Conservation (phyloP, 768 basidiomycete species). For the Suillus discolor region DNA sequence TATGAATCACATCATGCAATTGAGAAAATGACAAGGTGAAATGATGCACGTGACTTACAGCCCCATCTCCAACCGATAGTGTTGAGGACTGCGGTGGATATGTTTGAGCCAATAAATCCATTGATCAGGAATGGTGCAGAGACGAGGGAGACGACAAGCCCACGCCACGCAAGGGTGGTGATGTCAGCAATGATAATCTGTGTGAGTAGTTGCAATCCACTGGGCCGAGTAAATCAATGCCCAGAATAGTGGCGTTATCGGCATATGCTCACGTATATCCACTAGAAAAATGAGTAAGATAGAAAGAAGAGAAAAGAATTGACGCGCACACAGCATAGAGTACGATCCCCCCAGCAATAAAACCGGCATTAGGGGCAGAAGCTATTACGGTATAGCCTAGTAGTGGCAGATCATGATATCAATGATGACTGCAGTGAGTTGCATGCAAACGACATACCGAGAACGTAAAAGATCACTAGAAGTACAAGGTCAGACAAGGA, state of each 20-base stretch:
- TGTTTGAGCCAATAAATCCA: slow-evolving; percentile 65
- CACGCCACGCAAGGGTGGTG: slow-evolving; percentile 59
- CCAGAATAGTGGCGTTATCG: slow-evolving; percentile 12
- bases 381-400: slow-evolving; percentile 57
- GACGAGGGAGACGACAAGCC: slow-evolving; percentile 48
- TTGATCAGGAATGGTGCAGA: slow-evolving; percentile 62
- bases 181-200: slow-evolving; percentile 67
- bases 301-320: neutral
- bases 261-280: slow-evolving; percentile 54
- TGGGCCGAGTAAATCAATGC: slow-evolving; percentile 19
- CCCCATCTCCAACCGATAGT: slow-evolving; percentile 70
- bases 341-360: slow-evolving; percentile 56
- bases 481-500: neutral
- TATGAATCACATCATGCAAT: slow-evolving; percentile 19
- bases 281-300: slow-evolving; percentile 38
- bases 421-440: neutral
- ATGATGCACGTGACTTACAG: slow-evolving; percentile 42
- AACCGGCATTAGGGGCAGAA: slow-evolving; percentile 45
- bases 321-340: slow-evolving; percentile 54
- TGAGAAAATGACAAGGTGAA: neutral
- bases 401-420: neutral
- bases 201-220: slow-evolving; percentile 63
- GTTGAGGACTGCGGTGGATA: slow-evolving; percentile 46
- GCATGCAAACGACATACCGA: slow-evolving; percentile 41
- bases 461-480: slow-evolving; percentile 58